These are phyloP conservation scores for Saksenaea vasiformis DNA, from an alignment of 371 early-diverging fungal species.

Conservation along the genomic window DNA sequence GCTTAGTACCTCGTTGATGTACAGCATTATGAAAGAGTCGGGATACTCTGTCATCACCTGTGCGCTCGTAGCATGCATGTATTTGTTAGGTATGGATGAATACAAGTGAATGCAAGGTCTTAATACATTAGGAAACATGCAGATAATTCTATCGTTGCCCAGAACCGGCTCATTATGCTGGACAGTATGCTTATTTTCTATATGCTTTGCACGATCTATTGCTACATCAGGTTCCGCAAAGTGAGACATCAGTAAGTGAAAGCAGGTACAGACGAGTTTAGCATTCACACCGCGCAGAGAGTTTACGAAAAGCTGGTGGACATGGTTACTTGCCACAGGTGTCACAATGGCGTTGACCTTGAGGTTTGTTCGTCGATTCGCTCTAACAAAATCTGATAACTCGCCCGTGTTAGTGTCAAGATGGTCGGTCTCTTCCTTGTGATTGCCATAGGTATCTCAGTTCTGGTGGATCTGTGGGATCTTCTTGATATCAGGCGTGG, in stretches of 20 bases:
- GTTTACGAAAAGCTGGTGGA: slow-evolving; percentile 72
- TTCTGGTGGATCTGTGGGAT: slow-evolving; percentile 90
- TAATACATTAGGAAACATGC: background rate
- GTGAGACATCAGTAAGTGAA: slow-evolving; percentile 60
- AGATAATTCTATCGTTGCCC: slow-evolving; percentile 91
- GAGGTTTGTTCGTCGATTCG: slow-evolving; percentile 41
- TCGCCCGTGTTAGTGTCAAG: slow-evolving; percentile 72
- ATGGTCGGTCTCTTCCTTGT: slow-evolving; percentile 94
- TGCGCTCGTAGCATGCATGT: slow-evolving; percentile 72
- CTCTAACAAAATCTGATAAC: background rate
- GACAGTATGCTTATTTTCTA: slow-evolving; percentile 94
- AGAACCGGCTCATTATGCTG: slow-evolving; percentile 90
- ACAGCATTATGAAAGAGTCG: slow-evolving; percentile 84
- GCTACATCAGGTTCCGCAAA: slow-evolving; percentile 87
- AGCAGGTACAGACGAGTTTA: background rate
- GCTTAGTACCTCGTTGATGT: slow-evolving; percentile 75
- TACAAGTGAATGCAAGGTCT: background rate
- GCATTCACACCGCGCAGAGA: slow-evolving; percentile 37
- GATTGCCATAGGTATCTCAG: slow-evolving; percentile 81
- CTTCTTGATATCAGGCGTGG: slow-evolving; percentile 84
- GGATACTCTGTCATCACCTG: slow-evolving; percentile 84
- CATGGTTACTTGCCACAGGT: slow-evolving; percentile 76
- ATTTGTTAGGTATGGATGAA: slow-evolving; percentile 73
- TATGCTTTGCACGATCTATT: slow-evolving; percentile 77
- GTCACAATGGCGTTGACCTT: slow-evolving; percentile 66